Conservation (phyloP, 768 basidiomycete species). For the Suillus plorans region DNA sequence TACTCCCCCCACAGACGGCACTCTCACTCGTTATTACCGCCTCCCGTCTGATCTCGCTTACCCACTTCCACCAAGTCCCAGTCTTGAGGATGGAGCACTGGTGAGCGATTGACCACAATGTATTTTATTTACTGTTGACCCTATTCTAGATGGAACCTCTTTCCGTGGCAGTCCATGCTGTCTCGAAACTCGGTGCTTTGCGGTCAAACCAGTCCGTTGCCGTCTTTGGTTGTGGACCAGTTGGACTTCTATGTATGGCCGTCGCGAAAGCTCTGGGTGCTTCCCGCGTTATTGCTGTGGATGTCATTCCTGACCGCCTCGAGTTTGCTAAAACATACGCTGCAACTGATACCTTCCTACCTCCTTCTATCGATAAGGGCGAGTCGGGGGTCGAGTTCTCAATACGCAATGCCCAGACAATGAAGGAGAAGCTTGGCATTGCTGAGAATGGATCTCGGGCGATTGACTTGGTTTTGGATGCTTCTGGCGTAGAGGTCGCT, state of each 20-base stretch:
- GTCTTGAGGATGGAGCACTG: conserved; percentile 95
- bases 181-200: conserved; percentile 72
- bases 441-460: conserved; percentile 65
- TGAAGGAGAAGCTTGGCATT: conserved; percentile 67
- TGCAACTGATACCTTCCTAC: conserved; percentile 73
- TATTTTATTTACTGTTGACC: background rate
- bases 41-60: conserved; percentile 86
- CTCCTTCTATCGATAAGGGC: conserved; percentile 53
- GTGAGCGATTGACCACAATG: conserved; percentile 35
- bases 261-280: conserved; percentile 95
- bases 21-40: conserved; percentile 82
- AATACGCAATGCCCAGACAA: conserved; percentile 60
- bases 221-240: conserved; percentile 90
- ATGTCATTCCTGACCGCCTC: conserved; percentile 72
- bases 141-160: conserved; percentile 83
- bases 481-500: conserved; percentile 89
- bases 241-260: conserved; percentile 89
- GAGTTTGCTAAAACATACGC: conserved; percentile 85
- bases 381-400: conserved; percentile 75
- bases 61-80: conserved; percentile 76
- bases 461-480: conserved; percentile 88
- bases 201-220: conserved; percentile 73
- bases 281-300: conserved; percentile 78
- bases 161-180: conserved; percentile 88
- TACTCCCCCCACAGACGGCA: conserved; percentile 92